Percentiles rank a stretch among this genome's conserved stretches.
Evolutionary conservation across 2,329 filamentous ascomycete genomes (phyloP).

Genomic region (Fusarium xyrophilum): DNA sequence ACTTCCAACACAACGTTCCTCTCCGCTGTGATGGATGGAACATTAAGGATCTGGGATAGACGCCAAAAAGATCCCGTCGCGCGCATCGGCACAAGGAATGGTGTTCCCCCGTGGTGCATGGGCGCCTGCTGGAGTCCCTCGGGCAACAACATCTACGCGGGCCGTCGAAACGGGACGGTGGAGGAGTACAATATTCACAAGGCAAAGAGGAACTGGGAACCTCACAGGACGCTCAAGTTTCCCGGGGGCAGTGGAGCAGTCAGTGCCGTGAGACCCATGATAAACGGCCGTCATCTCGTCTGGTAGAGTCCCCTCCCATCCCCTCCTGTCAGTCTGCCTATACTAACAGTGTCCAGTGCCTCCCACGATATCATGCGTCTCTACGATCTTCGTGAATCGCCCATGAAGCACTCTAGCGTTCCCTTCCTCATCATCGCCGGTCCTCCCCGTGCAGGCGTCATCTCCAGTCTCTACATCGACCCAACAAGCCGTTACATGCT

Average conservation of each 20-base stretch:
- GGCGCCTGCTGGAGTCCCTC: conserved; percentile 95
- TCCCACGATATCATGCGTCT: conserved; percentile 92
- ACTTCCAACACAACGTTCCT: conserved; percentile 83
- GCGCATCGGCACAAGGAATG: conserved; percentile 74
- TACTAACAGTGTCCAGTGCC: conserved; percentile 62
- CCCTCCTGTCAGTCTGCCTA: too few species aligned
- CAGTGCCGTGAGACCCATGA: conserved; percentile 87
- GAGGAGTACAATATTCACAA: conserved; percentile 93
- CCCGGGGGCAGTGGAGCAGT: conserved; percentile 89
- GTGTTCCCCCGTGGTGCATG: conserved; percentile 96
- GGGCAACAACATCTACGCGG: conserved; percentile 93
- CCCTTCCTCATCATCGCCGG: conserved; percentile 97
- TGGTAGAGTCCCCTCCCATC: conserved; percentile 57
- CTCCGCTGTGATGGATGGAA: conserved; percentile 85
- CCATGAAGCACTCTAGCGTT: conserved; percentile 76
- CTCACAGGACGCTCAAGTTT: conserved; percentile 83
- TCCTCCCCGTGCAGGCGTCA: conserved; percentile 81
- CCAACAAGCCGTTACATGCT: conserved; percentile 90
- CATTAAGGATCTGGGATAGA: conserved; percentile 91
- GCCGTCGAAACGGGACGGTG: conserved; percentile 87
- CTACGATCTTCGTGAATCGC: conserved; percentile 80
- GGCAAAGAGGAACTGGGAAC: conserved; percentile 68
- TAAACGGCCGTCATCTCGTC: conserved; percentile 88
- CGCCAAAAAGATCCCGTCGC: conserved; percentile 79
- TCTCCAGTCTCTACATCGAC: conserved; percentile 85